Percentiles rank a stretch among this genome's conserved stretches.
phyloP scores from a whole-genome alignment of 2,329 filamentous ascomycete species.

The Pezicula neosporulosa region DNA sequence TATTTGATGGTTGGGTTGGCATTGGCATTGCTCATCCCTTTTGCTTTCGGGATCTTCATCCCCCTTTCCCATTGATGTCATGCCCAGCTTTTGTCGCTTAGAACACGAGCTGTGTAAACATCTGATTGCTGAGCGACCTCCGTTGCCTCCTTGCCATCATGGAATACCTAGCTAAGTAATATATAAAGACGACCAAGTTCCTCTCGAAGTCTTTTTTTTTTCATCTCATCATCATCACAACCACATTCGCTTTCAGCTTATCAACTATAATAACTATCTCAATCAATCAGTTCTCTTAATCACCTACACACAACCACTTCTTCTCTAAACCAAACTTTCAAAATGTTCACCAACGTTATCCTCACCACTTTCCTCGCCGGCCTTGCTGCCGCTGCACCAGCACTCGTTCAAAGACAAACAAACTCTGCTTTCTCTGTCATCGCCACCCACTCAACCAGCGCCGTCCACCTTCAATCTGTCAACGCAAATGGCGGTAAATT shows the following conservation, averaged over 20 bases:
- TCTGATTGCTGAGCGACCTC: background rate
- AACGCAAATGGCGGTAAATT: constrained; percentile 12
- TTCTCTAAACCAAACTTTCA: constrained; percentile 1
- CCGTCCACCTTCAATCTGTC: constrained; percentile 7
- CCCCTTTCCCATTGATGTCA: background rate
- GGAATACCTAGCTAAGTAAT: too few relatives aligned
- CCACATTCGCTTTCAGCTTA: too few relatives aligned
- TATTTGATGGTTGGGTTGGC: background rate
- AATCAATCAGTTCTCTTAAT: background rate
- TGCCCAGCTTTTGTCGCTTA: background rate
- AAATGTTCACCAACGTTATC: constrained; percentile 14
- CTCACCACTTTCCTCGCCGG: constrained; percentile 10
- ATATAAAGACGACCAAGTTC: too few relatives aligned
- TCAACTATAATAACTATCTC: background rate
- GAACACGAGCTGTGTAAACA: background rate
- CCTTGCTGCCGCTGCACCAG: constrained; percentile 11
- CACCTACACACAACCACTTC: background rate
- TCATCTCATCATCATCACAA: too few relatives aligned
- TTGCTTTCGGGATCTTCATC: background rate
- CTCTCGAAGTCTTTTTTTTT: too few relatives aligned
- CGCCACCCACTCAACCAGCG: constrained; percentile 1
- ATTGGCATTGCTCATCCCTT: background rate
- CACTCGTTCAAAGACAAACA: background rate
- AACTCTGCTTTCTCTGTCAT: constrained; percentile 1
- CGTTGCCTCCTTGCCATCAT: background rate